Conservation (phyloP, 2,329 filamentous ascomycete species). For the Alternaria tenuissima region DNA sequence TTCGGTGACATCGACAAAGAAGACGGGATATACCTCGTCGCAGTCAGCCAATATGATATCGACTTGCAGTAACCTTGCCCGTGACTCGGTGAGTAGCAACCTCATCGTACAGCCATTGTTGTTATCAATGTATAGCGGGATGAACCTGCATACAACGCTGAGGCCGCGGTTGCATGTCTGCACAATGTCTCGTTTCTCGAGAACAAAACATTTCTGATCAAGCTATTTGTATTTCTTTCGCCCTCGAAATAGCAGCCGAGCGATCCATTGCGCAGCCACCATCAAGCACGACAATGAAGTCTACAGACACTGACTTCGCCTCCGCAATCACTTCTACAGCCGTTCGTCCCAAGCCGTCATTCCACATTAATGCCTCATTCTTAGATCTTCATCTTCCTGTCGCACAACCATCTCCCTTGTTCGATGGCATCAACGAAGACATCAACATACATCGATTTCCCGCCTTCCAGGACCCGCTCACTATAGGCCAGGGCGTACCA, state of each 20-base stretch:
- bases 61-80: not conserved
- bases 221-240: not conserved
- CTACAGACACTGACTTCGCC: constrained; percentile 2
- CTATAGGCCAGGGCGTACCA: not conserved
- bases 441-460: constrained; percentile 15
- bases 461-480: not conserved
- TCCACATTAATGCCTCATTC: not conserved
- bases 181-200: not conserved
- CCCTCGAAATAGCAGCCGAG: not conserved
- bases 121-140: not conserved
- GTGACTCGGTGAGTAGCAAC: not conserved
- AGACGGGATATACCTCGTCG: not conserved
- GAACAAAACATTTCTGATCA: not conserved
- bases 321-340: not conserved
- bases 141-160: not conserved
- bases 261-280: not conserved
- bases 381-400: not conserved
- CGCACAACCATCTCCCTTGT: constrained; percentile 12
- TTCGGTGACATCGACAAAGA: not conserved
- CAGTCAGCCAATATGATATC: not conserved
- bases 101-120: not conserved
- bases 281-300: not conserved
- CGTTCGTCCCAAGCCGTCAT: not conserved
- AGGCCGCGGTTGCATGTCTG: not conserved
- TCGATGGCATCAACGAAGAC: constrained; percentile 6